Evolutionary conservation across 176 grass and related monocot species (phyloP), one percentile per base, ranked within the genome.

Genomic region (Lolium multiflorum): DNA sequence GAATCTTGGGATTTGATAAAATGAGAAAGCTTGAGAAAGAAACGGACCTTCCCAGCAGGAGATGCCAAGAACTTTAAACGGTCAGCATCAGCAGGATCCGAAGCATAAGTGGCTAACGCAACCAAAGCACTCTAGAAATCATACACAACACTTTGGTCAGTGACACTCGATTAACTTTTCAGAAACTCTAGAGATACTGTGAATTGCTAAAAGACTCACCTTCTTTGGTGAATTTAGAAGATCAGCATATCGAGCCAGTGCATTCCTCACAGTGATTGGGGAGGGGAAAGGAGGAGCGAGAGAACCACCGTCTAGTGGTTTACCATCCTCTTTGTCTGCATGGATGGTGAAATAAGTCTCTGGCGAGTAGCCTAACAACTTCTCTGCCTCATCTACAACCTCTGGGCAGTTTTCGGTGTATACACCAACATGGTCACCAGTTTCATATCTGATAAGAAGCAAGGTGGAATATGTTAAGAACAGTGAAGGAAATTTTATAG

Each of bases 151-250:
- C 77, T 82, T 6, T 78, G 71, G 54, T 83, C 39, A 71, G 55
- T 17, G 65, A 28, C 1, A 57, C 39, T 79, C 20, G 20, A 83
- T 70, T 71, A 71, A 31, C 24, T 63, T 77, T 8, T 5, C 10
- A 25, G 18, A 50, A 83, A 56, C 6, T 56, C 41, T 20, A 51
- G 56, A 49, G 83, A 44, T 51, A 57, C 56, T 71, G 1, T 74
- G 17, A 75, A 85, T 47, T 73, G 81, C 28, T 79, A 26, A 83
- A 78, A 57, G 17, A 11, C 82, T 80, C 58, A 95, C 96, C 87
- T 98, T 98, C 85, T 98, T 98, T 24, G 96, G 96, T 79, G 96
- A 98, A 87, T 93, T 98, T n/a, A 93, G 81, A 85, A 98, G 96
- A 87, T 98, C 96, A 4, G 96, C 93, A 83, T 98, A 98, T 89